phyloP scores from a whole-genome alignment of 345 rosid species.

The Rhodomyrtus tomentosa region DNA sequence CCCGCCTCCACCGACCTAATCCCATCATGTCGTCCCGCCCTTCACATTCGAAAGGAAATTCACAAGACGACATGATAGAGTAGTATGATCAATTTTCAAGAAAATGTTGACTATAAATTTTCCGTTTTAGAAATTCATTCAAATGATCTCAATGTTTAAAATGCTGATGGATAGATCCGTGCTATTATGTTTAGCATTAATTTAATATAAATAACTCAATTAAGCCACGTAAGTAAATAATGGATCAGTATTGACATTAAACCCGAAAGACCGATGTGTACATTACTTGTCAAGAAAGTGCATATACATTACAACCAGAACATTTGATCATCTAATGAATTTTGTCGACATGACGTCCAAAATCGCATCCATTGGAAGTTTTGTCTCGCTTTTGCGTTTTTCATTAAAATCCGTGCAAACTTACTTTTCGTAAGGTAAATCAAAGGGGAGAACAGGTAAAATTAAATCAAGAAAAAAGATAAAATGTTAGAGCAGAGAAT shows the following conservation, averaged over 20 bases:
- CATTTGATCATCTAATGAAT: neutral
- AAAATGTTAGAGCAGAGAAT: neutral
- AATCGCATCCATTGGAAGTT: accelerated
- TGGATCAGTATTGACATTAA: neutral
- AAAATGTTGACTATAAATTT: neutral
- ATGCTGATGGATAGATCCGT: neutral
- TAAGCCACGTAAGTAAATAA: neutral
- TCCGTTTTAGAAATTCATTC: neutral
- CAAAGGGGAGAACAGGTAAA: neutral
- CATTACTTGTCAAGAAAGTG: neutral
- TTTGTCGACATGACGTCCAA: neutral
- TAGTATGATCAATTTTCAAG: neutral
- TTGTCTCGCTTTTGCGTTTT: neutral
- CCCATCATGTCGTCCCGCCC: neutral
- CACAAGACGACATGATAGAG: neutral
- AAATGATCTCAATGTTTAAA: neutral
- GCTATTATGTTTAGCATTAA: neutral
- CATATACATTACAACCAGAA: neutral
- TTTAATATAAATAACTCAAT: neutral
- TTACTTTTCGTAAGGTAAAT: neutral
- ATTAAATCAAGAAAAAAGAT: neutral
- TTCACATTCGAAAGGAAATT: neutral
- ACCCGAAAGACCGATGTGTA: neutral
- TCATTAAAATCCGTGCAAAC: neutral
- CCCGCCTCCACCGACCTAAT: neutral